A percentile compares a stretch with the other conserved stretches of the same genome.
phyloP scores from a whole-genome alignment of 768 basidiomycete genomes.

The Termitomyces sp. region DNA sequence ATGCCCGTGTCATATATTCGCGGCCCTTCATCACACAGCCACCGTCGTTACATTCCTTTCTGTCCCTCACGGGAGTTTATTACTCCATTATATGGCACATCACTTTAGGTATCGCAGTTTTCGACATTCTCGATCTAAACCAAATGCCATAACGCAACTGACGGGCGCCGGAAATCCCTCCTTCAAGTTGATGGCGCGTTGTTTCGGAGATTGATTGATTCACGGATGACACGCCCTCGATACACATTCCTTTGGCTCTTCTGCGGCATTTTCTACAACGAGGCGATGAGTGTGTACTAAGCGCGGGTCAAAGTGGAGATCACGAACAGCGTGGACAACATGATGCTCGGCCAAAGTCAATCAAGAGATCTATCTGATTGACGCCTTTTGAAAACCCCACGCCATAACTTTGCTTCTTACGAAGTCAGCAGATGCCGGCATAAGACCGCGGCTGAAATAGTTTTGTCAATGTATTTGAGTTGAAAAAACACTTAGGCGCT shows the following conservation, averaged over 20 bases:
- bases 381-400: not conserved
- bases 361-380: not conserved
- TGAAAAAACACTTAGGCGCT: too few species aligned
- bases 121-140: not conserved
- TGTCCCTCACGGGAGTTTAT: not conserved
- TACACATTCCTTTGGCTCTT: not conserved
- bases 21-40: conserved; percentile 9
- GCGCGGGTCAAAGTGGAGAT: not conserved
- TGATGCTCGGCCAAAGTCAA: not conserved
- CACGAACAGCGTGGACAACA: not conserved
- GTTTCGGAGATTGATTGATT: not conserved
- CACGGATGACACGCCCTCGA: not conserved
- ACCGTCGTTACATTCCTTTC: not conserved
- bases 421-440: not conserved
- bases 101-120: not conserved
- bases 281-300: not conserved
- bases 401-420: not conserved
- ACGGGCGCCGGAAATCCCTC: not conserved
- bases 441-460: not conserved
- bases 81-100: not conserved
- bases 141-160: not conserved
- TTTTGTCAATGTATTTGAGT: too few species aligned
- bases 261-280: not conserved
- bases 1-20: conserved; percentile 2
- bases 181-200: not conserved